phyloP scores from a whole-genome alignment of 2,329 filamentous ascomycete species.

The Aquanectria penicillioides region DNA sequence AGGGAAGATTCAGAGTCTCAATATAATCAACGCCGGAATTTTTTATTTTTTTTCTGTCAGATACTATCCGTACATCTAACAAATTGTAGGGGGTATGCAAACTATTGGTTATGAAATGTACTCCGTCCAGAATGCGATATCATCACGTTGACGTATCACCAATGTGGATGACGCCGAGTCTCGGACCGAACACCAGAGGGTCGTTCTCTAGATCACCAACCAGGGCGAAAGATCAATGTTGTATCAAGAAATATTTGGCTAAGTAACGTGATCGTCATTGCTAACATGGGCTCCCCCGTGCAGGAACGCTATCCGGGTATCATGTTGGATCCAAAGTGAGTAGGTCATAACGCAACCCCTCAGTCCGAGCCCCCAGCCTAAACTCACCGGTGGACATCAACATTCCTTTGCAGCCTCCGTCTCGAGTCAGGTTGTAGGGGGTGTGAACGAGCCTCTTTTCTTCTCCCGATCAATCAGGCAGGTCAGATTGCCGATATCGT shows the following conservation, averaged over 20 bases:
- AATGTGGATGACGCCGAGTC: not conserved
- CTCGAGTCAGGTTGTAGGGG: not conserved
- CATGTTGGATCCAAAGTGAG: not conserved
- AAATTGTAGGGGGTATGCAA: not conserved
- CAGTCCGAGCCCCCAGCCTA: not conserved
- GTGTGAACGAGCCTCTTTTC: not conserved
- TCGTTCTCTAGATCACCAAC: not conserved
- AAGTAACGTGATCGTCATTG: conserved; percentile 1
- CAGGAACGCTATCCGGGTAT: not conserved
- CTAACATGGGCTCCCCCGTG: conserved; percentile 3
- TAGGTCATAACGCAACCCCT: conserved; percentile 9
- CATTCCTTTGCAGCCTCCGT: not conserved
- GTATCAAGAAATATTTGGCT: not conserved
- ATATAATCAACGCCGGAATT: too few species aligned
- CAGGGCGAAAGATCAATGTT: not conserved
- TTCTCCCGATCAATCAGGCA: not conserved
- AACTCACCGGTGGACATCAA: conserved; percentile 2
- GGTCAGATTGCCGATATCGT: not conserved
- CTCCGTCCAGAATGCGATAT: conserved; percentile 1
- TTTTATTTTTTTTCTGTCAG: too few species aligned
- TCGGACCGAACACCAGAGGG: not conserved
- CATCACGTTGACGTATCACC: not conserved
- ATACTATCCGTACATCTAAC: too few species aligned
- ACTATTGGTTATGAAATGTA: not conserved
- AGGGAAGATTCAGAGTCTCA: too few species aligned